Base-by-base conservation (phyloP, 805 yeast genomes). In the Pichia heedii region DNA sequence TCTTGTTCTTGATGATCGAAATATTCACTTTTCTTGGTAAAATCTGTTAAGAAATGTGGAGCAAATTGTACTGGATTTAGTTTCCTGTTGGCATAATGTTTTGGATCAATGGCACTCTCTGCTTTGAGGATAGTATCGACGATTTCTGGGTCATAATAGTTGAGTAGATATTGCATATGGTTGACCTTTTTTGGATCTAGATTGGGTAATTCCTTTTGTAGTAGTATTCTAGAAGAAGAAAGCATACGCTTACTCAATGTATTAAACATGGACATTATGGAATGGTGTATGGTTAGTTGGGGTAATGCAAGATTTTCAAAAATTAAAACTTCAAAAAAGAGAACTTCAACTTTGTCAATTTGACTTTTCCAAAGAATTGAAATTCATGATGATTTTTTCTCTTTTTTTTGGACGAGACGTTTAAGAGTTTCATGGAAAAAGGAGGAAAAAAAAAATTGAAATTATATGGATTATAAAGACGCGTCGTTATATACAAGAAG, bases 101-200 rank as follows among this genome's bases (percentile, higher is more conserved):
- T 68, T 18, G 95, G 90, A 10, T 77, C 69, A 41, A 88, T 78
- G 18, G 76, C 71, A 5, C 82, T 69, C 65, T 90, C 96, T 0
- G 97, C 85, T 37, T 82, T 71, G 53, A 83, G 70, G 51, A 93
- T 86, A 42, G 94, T 77, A 57, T 86, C 84, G 49, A 90, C 74
- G 40, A 89, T 71, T 46, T 81, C 83, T 27, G 88, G 85, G 9
- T 90, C 77, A 62, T 90, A 90, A 68, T 81, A 90, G 57, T 87
- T 78, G 38, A 76, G 62, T 52, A 89, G 70, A 50, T 68, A 70
- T 37, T 75, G 72, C 50, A 77, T 53, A 60, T 81, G 87, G 45
- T 50, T 48, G 32, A 58, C 46, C 38, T 53, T 58, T 27, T 57
- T 46, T 10, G 59, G 47, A 32, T 59, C 62, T 15, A 54, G 37